Percentiles rank a stretch among this genome's conserved stretches.
These are phyloP conservation scores for Aspergillus sclerotioniger DNA, from an alignment of 495 filamentous ascomycete genomes.

Conservation along the genomic window DNA sequence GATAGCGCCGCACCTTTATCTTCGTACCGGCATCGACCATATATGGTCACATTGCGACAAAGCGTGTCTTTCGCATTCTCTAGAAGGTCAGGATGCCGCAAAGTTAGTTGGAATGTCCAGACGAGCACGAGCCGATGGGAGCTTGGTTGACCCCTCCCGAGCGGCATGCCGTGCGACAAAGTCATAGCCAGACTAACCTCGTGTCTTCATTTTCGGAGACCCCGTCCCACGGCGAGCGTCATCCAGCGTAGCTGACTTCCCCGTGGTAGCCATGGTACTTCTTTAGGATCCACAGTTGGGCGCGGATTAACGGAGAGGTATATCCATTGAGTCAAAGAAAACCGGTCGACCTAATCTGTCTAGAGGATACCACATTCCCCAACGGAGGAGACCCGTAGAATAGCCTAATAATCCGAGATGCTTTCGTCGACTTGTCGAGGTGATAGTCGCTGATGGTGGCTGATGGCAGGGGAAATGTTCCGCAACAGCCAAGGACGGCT, in stretches of 20 bases:
- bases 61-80: slow-evolving; percentile 80
- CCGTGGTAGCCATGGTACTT: slow-evolving; percentile 42
- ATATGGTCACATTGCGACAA: slow-evolving; percentile 91
- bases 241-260: slow-evolving; percentile 39
- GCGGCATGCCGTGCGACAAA: not conserved
- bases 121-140: not conserved
- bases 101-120: slow-evolving; percentile 4
- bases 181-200: slow-evolving; percentile 50
- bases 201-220: slow-evolving; percentile 62
- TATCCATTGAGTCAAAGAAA: slow-evolving; percentile 45
- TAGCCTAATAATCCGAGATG: slow-evolving; percentile 13
- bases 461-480: not conserved
- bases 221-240: slow-evolving; percentile 47
- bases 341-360: slow-evolving; percentile 30
- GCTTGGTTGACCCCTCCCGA: not conserved
- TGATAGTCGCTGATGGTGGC: not conserved
- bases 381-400: slow-evolving; percentile 17
- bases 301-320: slow-evolving; percentile 37
- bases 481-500: slow-evolving; percentile 3
- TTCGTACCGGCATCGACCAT: slow-evolving; percentile 89
- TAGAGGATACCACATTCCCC: slow-evolving; percentile 47
- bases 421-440: not conserved
- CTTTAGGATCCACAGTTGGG: slow-evolving; percentile 33
- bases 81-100: slow-evolving; percentile 24
- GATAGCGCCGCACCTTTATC: slow-evolving; percentile 59